Evolutionary conservation across 257 asterid genomes (phyloP).

Genomic region (Ajuga chamaepitys): DNA sequence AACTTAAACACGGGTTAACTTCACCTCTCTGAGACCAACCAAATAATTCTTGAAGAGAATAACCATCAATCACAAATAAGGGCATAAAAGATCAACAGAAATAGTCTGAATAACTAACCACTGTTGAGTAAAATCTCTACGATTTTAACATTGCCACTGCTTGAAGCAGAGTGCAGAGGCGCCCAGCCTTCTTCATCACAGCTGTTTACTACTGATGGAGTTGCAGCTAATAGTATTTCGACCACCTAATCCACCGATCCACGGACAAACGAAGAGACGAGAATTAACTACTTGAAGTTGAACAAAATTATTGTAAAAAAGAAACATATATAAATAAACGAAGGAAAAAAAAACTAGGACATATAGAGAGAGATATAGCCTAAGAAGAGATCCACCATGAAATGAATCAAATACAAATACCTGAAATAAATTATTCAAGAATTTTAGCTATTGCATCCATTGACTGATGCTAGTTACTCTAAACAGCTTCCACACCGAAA

Average conservation of each 20-base stretch:
- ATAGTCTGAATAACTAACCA: constrained; percentile 32
- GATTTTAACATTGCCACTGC: constrained; percentile 65
- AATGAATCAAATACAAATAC: background rate
- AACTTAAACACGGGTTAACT: background rate
- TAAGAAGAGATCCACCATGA: background rate
- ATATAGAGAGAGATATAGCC: background rate
- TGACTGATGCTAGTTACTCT: background rate
- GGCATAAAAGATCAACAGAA: background rate
- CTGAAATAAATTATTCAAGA: background rate
- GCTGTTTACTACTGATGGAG: constrained; percentile 51
- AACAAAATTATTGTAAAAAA: background rate
- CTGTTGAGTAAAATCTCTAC: constrained; percentile 61
- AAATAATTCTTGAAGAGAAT: constrained; percentile 3
- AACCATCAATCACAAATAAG: background rate
- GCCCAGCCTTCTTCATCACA: constrained; percentile 96
- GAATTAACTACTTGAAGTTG: background rate
- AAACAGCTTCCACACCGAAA: background rate
- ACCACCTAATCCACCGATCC: constrained; percentile 53
- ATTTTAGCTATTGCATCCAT: background rate
- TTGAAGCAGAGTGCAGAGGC: constrained; percentile 94
- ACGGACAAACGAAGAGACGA: background rate
- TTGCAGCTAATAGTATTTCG: constrained; percentile 54
- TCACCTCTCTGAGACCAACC: background rate
- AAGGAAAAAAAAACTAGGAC: background rate
- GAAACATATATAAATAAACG: background rate